Conservation (phyloP, 148 eudicot genomes). For the Bassia scoparia region DNA sequence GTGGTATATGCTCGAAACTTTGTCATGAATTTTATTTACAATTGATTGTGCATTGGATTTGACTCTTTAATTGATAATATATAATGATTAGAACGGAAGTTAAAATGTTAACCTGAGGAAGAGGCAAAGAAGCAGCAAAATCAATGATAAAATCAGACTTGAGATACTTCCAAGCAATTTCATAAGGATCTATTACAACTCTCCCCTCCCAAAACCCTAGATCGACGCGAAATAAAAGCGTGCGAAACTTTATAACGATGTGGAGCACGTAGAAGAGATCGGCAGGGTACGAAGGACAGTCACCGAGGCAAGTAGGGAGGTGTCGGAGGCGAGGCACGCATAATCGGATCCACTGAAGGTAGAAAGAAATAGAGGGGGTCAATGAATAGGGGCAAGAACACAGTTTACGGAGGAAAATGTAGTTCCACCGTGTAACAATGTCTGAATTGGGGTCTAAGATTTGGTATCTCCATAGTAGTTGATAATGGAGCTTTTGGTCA, state of each 20-base stretch:
- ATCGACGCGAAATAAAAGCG: constrained; percentile 39
- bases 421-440: constrained; percentile 37
- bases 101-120: constrained; percentile 34
- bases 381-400: constrained; percentile 38
- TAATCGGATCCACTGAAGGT: constrained; percentile 25
- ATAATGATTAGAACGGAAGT: too few species aligned
- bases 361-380: constrained; percentile 42
- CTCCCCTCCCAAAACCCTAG: constrained; percentile 44
- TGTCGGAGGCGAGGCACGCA: constrained; percentile 32
- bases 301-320: constrained; percentile 20
- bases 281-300: constrained; percentile 27
- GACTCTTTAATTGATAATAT: too few species aligned
- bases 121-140: constrained; percentile 42
- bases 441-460: constrained; percentile 43
- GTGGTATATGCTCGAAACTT: too few species aligned
- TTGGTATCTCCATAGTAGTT: constrained; percentile 39
- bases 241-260: constrained; percentile 37
- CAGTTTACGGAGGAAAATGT: constrained; percentile 36
- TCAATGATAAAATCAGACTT: constrained; percentile 41
- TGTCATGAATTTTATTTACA: too few species aligned
- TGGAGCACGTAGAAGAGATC: constrained; percentile 39
- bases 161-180: constrained; percentile 38
- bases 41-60: too few species aligned
- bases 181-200: constrained; percentile 44
- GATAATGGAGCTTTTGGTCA: constrained; percentile 33